Conservation (phyloP, 768 basidiomycete species). For the Leucocoprinus leucothites region DNA sequence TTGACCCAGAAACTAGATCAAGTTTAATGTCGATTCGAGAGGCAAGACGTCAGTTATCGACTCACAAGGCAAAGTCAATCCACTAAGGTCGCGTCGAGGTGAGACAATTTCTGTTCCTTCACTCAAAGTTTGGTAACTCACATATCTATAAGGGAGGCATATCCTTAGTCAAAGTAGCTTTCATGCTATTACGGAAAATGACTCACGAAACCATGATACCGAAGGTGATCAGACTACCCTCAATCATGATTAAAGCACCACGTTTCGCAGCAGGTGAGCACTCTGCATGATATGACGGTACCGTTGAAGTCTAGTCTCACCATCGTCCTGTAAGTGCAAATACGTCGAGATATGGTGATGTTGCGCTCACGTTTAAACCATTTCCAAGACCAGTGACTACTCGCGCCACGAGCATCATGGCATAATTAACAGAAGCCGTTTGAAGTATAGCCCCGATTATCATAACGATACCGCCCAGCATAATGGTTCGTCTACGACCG, state of each 20-base stretch:
- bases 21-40: background rate
- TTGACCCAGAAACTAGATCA: slow-evolving; percentile 45
- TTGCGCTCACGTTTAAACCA: slow-evolving; percentile 47
- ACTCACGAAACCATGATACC: slow-evolving; percentile 63
- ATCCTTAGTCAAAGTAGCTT: background rate
- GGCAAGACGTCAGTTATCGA: background rate
- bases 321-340: background rate
- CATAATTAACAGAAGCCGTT: slow-evolving; percentile 51
- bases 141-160: slow-evolving; percentile 13
- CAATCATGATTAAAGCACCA: slow-evolving; percentile 63
- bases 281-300: slow-evolving; percentile 64
- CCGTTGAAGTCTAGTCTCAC: slow-evolving; percentile 51
- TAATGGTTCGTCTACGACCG: slow-evolving; percentile 57
- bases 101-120: background rate
- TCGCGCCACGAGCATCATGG: slow-evolving; percentile 60
- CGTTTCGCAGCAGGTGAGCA: slow-evolving; percentile 57
- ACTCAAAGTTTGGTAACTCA: background rate
- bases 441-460: slow-evolving; percentile 62
- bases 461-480: slow-evolving; percentile 57
- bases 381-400: slow-evolving; percentile 64
- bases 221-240: slow-evolving; percentile 60
- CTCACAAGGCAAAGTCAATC: slow-evolving; percentile 62
- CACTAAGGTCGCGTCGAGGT: slow-evolving; percentile 33
- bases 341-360: background rate
- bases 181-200: background rate